Evolutionary conservation across 805 yeast species (phyloP), one percentile per base, ranked within the genome.

Genomic region (Candida dendrica): DNA sequence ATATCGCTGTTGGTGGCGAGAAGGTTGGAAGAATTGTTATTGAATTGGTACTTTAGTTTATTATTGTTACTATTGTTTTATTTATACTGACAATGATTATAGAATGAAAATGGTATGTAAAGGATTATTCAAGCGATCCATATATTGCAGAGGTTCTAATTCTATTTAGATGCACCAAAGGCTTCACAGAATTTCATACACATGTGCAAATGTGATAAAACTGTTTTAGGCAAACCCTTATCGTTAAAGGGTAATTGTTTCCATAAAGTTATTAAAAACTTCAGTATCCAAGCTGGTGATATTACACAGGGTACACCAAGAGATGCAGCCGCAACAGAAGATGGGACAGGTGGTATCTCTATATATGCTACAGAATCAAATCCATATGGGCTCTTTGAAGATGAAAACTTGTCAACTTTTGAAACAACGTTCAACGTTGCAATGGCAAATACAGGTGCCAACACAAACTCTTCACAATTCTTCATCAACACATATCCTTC

Each of bases 401-500:
- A 79, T 51, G 93, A 84, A 56, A 82, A 84, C 55, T 37, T 66
- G 17, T 27, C 30, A 27, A 49, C 68, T 32, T 49, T 59, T 34
- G 77, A 72, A 39, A 60, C 61, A 2, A 69, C 80, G 1, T 74
- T 74, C 48, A 58, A 74, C 45, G 57, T 79, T 9, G 83, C 85
- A 29, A 75, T 82, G 84, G 85, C 87, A 3, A 81, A 79, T 50
- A 59, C 66, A 16, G 83, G 80, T 4, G 51, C 61, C 18, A 52
- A 72, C 42, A 59, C 80, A 11, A 81, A 81, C 48, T 69, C 74
- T 17, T 75, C 86, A 0, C 90, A 82, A 54, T 84, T 84, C 55
- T 84, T 84, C 54, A 80, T 85, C 35, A 75, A 81, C 10, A 80
- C 89, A 1, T 74, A 69, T 41, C 75, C 87, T 2, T 74, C 81